Evolutionary conservation across 2,329 filamentous ascomycete species (phyloP), one percentile per base, ranked within the genome.

Genomic region (Dactylonectria macrodidyma): DNA sequence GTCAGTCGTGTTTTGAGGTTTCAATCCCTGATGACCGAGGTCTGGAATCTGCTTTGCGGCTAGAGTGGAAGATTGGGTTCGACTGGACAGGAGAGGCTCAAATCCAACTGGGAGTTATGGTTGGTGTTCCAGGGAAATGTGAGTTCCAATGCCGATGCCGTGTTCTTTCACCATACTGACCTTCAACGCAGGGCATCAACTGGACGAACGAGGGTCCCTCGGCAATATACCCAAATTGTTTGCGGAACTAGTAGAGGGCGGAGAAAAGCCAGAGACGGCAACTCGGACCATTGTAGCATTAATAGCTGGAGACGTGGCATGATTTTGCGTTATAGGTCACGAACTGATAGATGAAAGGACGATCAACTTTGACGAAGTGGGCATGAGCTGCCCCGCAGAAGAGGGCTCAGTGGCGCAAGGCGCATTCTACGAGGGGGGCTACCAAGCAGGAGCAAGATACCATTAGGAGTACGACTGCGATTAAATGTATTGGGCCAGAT

Each of bases 61-160:
- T 93, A 1, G 83, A 85, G 64, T 94, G 92, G 92, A 82, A 79
- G 54, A 89, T 92, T 50, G 79, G 80, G 2, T 92, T 93, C 74
- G 91, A 93, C 78, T 93, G 91, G 91, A 91, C 91, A 0, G 92
- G 92, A 6, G 92, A 93, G 75, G 91, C 90, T 5, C 86, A 87
- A 73, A 92, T 87, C 71, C 82, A 83, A 51, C 79, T 93, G 16
- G 81, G 81, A 5, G 82, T 91, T 11, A 77, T 88, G 68, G 81
- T 89, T 2, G 86, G 87, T 5, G 81, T 90, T 47, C 91, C 91
- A 0, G 84, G 82, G 8, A 88, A 87, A 76, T 93, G 91, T 93
- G 80, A 86, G 90, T 87, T 5, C 10, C 16, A 1, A 48, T 46
- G 0, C 1, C 12, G 14, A 9, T 6, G 3, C 5, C 19, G 5